Base-by-base conservation (phyloP, 345 rosid species). In the Euphorbia tirucalli region DNA sequence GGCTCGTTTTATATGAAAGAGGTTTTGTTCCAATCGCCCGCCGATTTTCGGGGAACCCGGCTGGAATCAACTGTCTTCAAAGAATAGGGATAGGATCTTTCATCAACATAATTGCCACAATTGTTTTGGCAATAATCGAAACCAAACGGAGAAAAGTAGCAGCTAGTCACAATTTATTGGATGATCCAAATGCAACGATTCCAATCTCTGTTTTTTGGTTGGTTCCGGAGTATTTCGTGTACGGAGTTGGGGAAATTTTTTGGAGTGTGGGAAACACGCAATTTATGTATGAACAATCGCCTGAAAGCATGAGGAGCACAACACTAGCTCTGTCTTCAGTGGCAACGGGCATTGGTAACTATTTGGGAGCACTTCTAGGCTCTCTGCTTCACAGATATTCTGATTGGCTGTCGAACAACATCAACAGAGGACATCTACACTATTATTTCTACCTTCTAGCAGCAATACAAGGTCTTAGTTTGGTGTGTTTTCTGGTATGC, bases 181-280 rank as follows among this genome's bases (percentile, higher is more conserved):
- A n/a, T n/a, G n/a, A n/a, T n/a, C n/a, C n/a, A n/a, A n/a, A n/a
- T 88, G 3, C 43, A 85, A 39, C 87, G 85, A 60, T 37, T 21
- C 88, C 90, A 21, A 85, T 86, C 25, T 76, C 77, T 64, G 88
- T 85, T 11, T 88, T 86, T 60, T 88, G 92, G 92, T 78, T 88
- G 52, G 80, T 88, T 54, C 92, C 92, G 8, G 90, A 88, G 67
- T 85, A 62, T 63, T 73, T 81, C 74, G 11, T 88, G 58, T 90
- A 88, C 46, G 92, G 92, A 15, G 27, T 83, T 0, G 84, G 81
- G 1, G 90, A 88, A 64, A 86, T 84, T 11, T 88, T 88, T 80
- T 78, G 69, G 82, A 68, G 82, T 0, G 90, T 88, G 0, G 92
- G 90, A 19, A 90, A 85, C 71, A 61, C 83, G 52, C 90, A 88